Percentiles rank a stretch among this genome's conserved stretches.
These are phyloP conservation scores for Corchorus olitorius DNA, from an alignment of 345 rosid species.

Conservation along the genomic window DNA sequence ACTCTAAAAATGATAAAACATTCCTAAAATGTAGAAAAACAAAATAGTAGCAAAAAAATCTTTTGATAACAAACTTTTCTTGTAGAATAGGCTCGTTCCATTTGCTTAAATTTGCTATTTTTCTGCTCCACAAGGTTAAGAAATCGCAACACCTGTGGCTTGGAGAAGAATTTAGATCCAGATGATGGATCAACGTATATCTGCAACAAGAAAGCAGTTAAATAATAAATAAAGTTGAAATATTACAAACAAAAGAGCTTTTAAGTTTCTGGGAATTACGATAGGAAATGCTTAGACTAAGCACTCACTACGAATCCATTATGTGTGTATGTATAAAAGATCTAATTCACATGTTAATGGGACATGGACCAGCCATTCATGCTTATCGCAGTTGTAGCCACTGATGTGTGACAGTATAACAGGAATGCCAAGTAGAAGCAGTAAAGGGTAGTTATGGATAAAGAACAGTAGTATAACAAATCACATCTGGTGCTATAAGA, in stretches of 20 bases:
- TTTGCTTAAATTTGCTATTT: slow-evolving; percentile 13
- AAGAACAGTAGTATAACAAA: not conserved
- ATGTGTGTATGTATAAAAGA: not conserved
- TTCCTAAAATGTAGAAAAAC: not conserved
- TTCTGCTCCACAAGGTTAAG: slow-evolving; percentile 25
- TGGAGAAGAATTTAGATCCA: slow-evolving; percentile 40
- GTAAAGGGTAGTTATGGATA: not conserved
- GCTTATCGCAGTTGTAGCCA: not conserved
- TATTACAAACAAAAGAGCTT: not conserved
- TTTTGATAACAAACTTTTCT: slow-evolving; percentile 29
- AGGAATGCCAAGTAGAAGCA: slow-evolving; percentile 1
- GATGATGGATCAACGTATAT: slow-evolving; percentile 30
- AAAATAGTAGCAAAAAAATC: slow-evolving; percentile 11
- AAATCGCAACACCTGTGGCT: slow-evolving; percentile 37
- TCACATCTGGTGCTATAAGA: not conserved
- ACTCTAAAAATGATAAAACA: not conserved
- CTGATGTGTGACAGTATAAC: not conserved
- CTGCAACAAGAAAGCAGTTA: slow-evolving; percentile 29
- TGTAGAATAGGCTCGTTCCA: slow-evolving; percentile 13
- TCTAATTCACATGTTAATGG: not conserved
- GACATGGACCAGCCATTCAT: not conserved
- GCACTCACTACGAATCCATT: not conserved
- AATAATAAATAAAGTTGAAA: not conserved
- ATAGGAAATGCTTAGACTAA: not conserved
- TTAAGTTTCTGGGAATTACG: not conserved